Evolutionary conservation across 2,329 filamentous ascomycete species (phyloP), one percentile per base, ranked within the genome.

Genomic region (Thelonectria discophora): DNA sequence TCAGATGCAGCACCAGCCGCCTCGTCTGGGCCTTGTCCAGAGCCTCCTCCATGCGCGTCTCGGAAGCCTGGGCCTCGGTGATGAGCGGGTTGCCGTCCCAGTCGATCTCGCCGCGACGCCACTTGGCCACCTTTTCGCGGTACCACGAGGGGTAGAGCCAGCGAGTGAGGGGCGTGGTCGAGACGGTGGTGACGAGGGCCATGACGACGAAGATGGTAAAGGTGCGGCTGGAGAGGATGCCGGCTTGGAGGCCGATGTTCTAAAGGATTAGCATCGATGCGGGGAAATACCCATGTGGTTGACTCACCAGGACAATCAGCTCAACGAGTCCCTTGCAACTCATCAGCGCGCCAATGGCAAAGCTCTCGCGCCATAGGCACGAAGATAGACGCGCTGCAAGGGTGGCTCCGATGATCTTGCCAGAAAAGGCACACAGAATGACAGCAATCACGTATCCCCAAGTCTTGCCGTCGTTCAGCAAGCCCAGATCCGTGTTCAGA

Each of bases 141-240:
- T 85, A 86, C 76, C 76, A 84, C 0, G 86, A 83, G 1, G 93
- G 93, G 66, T 97, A 97, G 7, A 97, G 80, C 54, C 80, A 82
- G 12, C 86, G 83, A 1, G 90, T 91, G 42, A 96, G 78, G 0
- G 93, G 93, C 0, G 93, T 94, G 0, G 93, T 97, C 0, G 88
- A 78, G 60, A 97, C 93, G 0, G 93, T 97, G 0, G 93, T 96
- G 32, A 96, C 82, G 2, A 97, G 81, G 9, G 93, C 93, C 93
- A 97, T 97, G 72, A 97, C 91, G 20, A 97, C 93, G 69, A 97
- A 97, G 56, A 97, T 96, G 54, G 93, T 97, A 71, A 97, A 97
- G 0, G 93, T 96, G 15, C 91, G 83, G 0, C 84, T 84, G 60
- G 90, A 94, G 17, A 97, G 81, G 63, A 97, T 96, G 37, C 87